Evolutionary conservation across 257 asterid species (phyloP).

Genomic region (Nicotiana paniculata): DNA sequence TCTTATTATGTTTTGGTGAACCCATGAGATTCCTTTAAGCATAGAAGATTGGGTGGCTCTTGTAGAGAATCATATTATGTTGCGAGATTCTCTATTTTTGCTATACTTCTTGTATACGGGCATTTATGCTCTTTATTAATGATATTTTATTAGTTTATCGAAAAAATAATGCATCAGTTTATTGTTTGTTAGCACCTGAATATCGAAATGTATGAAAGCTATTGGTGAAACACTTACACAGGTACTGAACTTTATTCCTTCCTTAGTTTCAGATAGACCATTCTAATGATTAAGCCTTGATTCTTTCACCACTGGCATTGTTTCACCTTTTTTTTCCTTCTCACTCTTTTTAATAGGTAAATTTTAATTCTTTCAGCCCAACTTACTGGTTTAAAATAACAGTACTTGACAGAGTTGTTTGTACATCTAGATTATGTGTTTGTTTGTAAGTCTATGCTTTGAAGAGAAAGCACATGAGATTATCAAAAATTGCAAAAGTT

Average conservation of each 20-base stretch:
- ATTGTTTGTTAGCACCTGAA: background rate
- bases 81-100: no score
- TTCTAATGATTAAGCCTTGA: background rate
- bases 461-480: background rate
- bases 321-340: background rate
- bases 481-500: background rate
- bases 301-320: background rate
- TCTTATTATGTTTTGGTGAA: no score
- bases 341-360: background rate
- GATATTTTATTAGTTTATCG: no score
- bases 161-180: background rate
- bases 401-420: background rate
- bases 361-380: background rate
- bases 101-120: no score
- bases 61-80: no score
- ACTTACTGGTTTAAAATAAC: background rate
- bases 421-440: background rate
- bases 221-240: background rate
- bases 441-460: background rate
- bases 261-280: background rate
- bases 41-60: no score
- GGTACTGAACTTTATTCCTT: background rate
- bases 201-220: background rate
- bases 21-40: no score
- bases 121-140: no score